Base-by-base conservation (phyloP, 2,329 filamentous ascomycete species). In the Fusarium kyushuense region DNA sequence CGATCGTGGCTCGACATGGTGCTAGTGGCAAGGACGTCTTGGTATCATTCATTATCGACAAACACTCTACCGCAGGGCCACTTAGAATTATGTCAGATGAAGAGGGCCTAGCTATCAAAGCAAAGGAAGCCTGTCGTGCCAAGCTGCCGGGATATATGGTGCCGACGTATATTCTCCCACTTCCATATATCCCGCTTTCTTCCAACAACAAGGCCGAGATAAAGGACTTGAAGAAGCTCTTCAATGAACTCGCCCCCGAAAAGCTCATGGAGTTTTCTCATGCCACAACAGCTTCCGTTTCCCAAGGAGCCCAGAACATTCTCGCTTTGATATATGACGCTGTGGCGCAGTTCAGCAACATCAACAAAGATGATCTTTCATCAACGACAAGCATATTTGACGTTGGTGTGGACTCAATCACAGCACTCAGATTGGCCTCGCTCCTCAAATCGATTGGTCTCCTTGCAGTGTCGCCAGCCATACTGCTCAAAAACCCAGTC, bases 161-260 rank as follows among this genome's bases (percentile, higher is more conserved):
- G 3, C 95, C 94, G 1, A 94, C 93, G 0, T 92, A 96, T 73
- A 89, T 96, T 60, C 81, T 97, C 25, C 86, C 86, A 5, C 79
- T 97, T 10, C 85, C 89, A 0, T 84, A 81, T 10, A 89, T 97
- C 54, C 94, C 94, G 0, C 82, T 97, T 0, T 96, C 93, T 2
- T 82, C 92, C 9, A 97, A 97, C 77, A 97, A 97, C 78, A 97
- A 97, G 76, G 90, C 91, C 0, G 94, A 97, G 72, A 84, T 85
- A 9, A 95, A 91, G 73, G 82, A 84, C 35, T 79, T 97, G 4
- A 90, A 86, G 58, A 78, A 79, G 1, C 78, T 96, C 2, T 97
- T 95, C 73, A 79, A 85, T 12, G 79, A 81, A 0, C 75, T 95
- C 5, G 84, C 86, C 0, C 79, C 86, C 0, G 86, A 88, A 33